A percentile compares a stretch with the other conserved stretches of the same genome.
phyloP scores from a whole-genome alignment of 2,329 filamentous ascomycete species.

The Colletotrichum echinochloae region DNA sequence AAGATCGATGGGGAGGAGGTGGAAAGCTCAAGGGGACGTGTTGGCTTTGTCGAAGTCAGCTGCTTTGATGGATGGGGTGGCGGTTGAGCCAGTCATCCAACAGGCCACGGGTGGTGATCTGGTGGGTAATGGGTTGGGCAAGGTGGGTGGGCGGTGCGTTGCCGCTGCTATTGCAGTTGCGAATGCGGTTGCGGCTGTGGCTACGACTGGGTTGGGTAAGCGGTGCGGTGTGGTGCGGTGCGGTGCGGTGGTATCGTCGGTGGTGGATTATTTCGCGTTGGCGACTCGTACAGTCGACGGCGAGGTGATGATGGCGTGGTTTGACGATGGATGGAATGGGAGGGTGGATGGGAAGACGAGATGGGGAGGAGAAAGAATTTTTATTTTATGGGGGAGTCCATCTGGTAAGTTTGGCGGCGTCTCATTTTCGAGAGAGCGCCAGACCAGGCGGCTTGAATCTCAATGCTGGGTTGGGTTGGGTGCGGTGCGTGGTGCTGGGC shows the following conservation, averaged over 20 bases:
- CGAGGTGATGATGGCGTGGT: conserved; percentile 39
- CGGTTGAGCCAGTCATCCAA: conserved; percentile 41
- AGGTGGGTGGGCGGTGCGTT: conserved; percentile 33
- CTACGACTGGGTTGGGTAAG: conserved; percentile 7
- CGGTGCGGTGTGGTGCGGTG: conserved; percentile 12
- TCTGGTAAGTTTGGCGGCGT: conserved; percentile 52
- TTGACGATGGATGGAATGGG: conserved; percentile 37
- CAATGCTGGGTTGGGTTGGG: conserved; percentile 43
- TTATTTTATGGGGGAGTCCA: conserved; percentile 53
- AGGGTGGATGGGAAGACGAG: conserved; percentile 41
- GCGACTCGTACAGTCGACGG: conserved; percentile 37
- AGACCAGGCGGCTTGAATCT: conserved; percentile 43
- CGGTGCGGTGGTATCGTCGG: conserved; percentile 14
- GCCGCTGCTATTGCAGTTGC: not conserved
- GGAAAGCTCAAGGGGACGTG: conserved; percentile 17
- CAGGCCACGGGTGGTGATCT: conserved; percentile 28
- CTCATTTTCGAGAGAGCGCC: conserved; percentile 48
- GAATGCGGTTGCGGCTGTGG: not conserved
- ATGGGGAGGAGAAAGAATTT: conserved; percentile 42
- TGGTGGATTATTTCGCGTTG: conserved; percentile 38
- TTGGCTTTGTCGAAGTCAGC: conserved; percentile 37
- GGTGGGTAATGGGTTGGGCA: conserved; percentile 31
- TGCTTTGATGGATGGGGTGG: conserved; percentile 40
- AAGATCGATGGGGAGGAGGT: conserved; percentile 23
- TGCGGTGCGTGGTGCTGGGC: conserved; percentile 39